These are phyloP conservation scores for Fusarium tricinctum DNA, from an alignment of 2,329 filamentous ascomycete genomes.

Conservation along the genomic window DNA sequence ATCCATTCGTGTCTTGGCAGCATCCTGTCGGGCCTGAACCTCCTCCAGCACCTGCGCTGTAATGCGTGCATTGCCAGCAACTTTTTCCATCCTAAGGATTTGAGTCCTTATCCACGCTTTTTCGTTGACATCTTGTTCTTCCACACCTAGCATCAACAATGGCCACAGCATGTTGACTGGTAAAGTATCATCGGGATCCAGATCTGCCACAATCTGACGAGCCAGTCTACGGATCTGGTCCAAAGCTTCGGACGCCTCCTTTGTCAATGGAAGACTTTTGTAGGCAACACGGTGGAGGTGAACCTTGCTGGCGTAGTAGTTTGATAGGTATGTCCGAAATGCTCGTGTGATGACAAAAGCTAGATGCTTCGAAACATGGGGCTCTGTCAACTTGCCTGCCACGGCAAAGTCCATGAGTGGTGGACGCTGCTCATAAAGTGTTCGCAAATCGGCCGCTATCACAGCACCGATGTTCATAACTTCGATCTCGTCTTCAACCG, in stretches of 20 bases:
- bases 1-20: constrained; percentile 57
- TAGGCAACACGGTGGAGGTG: constrained; percentile 71
- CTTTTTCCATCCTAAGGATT: constrained; percentile 63
- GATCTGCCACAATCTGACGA: constrained; percentile 58
- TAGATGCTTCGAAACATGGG: constrained; percentile 63
- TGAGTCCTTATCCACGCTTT: constrained; percentile 65
- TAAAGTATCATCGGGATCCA: constrained; percentile 60
- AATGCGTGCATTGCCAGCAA: constrained; percentile 60
- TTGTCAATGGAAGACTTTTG: constrained; percentile 65
- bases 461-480: constrained; percentile 67
- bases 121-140: constrained; percentile 65
- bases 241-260: constrained; percentile 63
- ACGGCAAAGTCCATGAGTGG: constrained; percentile 69
- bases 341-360: constrained; percentile 65
- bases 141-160: constrained; percentile 67
- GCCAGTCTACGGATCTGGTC: constrained; percentile 64
- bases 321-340: constrained; percentile 69
- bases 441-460: constrained; percentile 65
- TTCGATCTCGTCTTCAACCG: constrained; percentile 70
- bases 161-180: constrained; percentile 72
- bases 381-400: constrained; percentile 63
- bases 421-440: constrained; percentile 65
- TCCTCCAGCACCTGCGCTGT: constrained; percentile 62
- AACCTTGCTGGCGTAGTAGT: constrained; percentile 69
- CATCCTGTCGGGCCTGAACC: constrained; percentile 61